Percentiles rank a stretch among this genome's conserved stretches.
Conservation (phyloP, 2,329 filamentous ascomycete genomes). For the Hymenotorrendiella dingleyae region DNA sequence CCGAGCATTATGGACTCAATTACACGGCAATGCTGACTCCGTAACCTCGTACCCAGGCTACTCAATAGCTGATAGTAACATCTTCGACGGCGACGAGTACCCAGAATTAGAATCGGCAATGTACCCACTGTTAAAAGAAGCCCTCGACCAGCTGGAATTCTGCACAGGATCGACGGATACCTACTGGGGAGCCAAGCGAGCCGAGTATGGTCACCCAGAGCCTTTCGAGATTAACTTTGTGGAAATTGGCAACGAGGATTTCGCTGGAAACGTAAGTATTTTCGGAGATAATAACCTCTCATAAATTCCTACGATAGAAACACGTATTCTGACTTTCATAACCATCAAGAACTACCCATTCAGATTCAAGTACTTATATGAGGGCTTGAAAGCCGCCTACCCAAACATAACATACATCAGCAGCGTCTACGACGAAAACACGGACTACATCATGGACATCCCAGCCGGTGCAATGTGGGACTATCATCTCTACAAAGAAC, state of each 20-base stretch:
- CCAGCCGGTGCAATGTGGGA: background rate
- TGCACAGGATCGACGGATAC: constrained; percentile 39
- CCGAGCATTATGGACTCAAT: too few relatives aligned
- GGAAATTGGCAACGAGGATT: constrained; percentile 37
- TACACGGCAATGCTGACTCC: too few relatives aligned
- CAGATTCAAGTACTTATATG: too few relatives aligned
- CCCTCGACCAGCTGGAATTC: constrained; percentile 47
- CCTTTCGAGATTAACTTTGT: constrained; percentile 46
- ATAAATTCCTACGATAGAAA: too few relatives aligned
- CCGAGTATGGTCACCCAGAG: constrained; percentile 41
- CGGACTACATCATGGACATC: background rate
- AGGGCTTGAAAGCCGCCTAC: constrained; percentile 35
- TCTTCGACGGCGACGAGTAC: constrained; percentile 32
- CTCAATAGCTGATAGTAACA: constrained; percentile 43
- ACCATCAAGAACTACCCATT: too few relatives aligned
- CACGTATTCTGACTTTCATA: too few relatives aligned
- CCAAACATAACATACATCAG: constrained; percentile 39
- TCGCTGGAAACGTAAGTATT: constrained; percentile 39
- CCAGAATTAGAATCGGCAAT: constrained; percentile 37
- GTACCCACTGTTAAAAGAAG: constrained; percentile 42
- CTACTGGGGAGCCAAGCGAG: constrained; percentile 40
- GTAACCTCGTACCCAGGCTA: too few relatives aligned
- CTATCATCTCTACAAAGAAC: background rate
- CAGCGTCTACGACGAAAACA: background rate
- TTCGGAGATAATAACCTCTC: constrained; percentile 39